Conservation (phyloP, 805 yeast species). For the Komagataella pastoris region DNA sequence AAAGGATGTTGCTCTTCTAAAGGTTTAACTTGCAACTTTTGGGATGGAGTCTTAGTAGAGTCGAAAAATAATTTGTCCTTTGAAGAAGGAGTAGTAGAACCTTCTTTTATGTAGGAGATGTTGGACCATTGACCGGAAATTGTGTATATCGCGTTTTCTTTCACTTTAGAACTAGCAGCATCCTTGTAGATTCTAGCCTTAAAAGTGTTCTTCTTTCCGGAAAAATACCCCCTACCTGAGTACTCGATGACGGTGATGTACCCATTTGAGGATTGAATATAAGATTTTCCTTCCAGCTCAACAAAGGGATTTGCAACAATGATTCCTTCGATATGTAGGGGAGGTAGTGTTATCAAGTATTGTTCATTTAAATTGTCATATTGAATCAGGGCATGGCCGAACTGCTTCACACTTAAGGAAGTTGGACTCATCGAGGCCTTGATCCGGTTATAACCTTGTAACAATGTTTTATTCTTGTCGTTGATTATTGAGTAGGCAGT, state of each 20-base stretch:
- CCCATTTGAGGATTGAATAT: constrained; percentile 74
- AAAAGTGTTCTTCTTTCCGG: constrained; percentile 88
- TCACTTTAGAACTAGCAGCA: constrained; percentile 29
- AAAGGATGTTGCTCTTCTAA: constrained; percentile 65
- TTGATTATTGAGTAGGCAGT: constrained; percentile 85
- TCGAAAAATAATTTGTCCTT: constrained; percentile 48
- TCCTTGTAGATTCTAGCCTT: constrained; percentile 70
- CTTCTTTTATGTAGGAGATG: constrained; percentile 48
- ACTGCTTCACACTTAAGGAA: constrained; percentile 78
- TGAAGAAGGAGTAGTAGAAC: constrained; percentile 27
- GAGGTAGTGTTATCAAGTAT: constrained; percentile 80
- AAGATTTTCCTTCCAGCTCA: constrained; percentile 83
- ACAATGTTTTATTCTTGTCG: constrained; percentile 48
- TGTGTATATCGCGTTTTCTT: constrained; percentile 60
- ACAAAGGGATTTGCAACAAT: constrained; percentile 87
- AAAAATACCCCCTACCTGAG: constrained; percentile 88
- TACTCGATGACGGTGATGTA: constrained; percentile 61
- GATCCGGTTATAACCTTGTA: constrained; percentile 86
- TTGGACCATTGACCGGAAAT: constrained; percentile 92
- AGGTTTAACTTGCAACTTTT: constrained; percentile 63
- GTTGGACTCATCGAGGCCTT: constrained; percentile 70
- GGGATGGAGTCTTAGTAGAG: constrained; percentile 35
- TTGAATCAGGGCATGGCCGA: constrained; percentile 75
- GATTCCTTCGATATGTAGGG: constrained; percentile 89
- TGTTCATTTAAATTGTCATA: constrained; percentile 49